Evolutionary conservation across 148 eudicot species (phyloP), one percentile per base, ranked within the genome.

Genomic region (Amaranthus hypochondriacus): DNA sequence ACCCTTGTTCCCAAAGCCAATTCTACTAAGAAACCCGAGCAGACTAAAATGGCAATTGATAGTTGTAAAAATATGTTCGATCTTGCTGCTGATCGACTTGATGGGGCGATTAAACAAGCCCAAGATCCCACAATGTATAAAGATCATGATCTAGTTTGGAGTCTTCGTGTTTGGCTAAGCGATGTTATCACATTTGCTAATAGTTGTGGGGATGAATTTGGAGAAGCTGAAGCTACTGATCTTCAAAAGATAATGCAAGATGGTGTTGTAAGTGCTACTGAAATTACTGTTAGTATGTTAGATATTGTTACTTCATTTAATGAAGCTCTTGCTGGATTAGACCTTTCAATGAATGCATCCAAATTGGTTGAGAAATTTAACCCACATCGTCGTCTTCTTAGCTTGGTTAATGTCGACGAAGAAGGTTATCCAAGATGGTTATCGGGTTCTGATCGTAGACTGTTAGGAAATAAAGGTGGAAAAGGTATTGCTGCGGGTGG

Each of bases 351-450:
- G 0, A 75, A 80, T 28, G 47, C 83, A 5, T 71, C 84, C 50
- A 74, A 78, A 4, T 57, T 87, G n/a, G 15, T 6, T 3, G 66
- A 62, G n/a, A 57, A 13, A 57, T 73, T 5, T 44, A 55, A 13
- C 5, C 55, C 3, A 43, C 21, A 66, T 57, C 82, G 86, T 8
- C 77, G 81, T 4, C 79, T 85, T 5, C 85, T 90, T 9, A 75
- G 84, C 9, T 70, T 72, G 39, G 15, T 48, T 9, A 13, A 4
- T 48, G 61, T 70, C 3, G 84, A 78, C 3, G 70, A 15, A 6
- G 75, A 81, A 0, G 88, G 85, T 0, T 78, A 52, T 62, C 91
- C 96, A 6, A n/a, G 73, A 0, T 91, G 97, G 97, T 57, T 89
- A 48, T 71, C 84, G 0, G 53, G 18, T 2, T 68, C 44, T 2